These are phyloP conservation scores for Viola pubescens DNA, from an alignment of 441 rosid genomes.

Conservation along the genomic window DNA sequence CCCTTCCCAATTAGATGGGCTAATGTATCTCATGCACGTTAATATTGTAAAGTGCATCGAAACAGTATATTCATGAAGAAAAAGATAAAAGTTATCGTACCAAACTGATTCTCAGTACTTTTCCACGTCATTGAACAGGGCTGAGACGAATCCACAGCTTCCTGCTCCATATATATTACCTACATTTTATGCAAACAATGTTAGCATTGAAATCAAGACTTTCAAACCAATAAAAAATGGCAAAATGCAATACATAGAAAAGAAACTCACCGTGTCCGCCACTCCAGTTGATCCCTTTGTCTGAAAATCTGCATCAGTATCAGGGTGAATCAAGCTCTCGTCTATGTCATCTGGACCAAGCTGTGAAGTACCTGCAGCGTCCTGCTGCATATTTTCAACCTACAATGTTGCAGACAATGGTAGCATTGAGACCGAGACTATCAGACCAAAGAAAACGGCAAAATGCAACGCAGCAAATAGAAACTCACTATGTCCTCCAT, in stretches of 20 bases:
- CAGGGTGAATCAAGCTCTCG: slow-evolving; percentile 19
- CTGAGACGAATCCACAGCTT: slow-evolving; percentile 24
- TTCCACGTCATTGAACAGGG: slow-evolving; percentile 16
- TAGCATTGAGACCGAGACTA: slow-evolving; percentile 7
- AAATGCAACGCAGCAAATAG: slow-evolving; percentile 1
- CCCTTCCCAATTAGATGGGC: not conserved
- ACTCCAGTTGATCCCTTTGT: slow-evolving; percentile 12
- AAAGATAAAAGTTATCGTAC: slow-evolving; percentile 25
- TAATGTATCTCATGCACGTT: too few relatives aligned
- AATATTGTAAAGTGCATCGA: not conserved
- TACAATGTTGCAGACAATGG: slow-evolving; percentile 15
- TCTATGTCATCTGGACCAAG: slow-evolving; percentile 11
- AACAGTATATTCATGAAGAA: slow-evolving; percentile 1
- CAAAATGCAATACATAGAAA: slow-evolving; percentile 1
- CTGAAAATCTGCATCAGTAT: slow-evolving; percentile 20
- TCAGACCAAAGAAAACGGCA: not conserved
- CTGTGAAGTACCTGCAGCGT: slow-evolving; percentile 7
- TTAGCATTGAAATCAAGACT: not conserved
- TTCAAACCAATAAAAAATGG: not conserved
- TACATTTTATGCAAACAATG: slow-evolving; percentile 1
- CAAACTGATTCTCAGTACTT: slow-evolving; percentile 19
- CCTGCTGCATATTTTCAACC: slow-evolving; percentile 23
- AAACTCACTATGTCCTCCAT: slow-evolving; percentile 28
- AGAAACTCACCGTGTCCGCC: slow-evolving; percentile 27
- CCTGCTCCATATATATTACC: slow-evolving; percentile 24